A percentile compares a stretch with the other conserved stretches of the same genome.
phyloP scores from a whole-genome alignment of 2,329 filamentous ascomycete genomes.

The Dryadomyces quercivorus region DNA sequence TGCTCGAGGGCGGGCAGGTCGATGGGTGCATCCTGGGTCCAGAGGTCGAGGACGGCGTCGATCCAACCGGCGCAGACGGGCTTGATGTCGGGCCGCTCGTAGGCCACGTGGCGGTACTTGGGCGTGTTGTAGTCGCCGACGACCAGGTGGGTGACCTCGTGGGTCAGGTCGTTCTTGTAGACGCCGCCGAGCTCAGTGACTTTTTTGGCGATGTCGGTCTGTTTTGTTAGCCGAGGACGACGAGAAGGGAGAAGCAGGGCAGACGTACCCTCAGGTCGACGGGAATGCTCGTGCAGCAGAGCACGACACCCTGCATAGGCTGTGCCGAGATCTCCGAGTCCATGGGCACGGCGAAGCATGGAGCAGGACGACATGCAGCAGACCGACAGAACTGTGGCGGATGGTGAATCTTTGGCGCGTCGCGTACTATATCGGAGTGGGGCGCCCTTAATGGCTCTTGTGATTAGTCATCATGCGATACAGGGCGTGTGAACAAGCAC shows the following conservation, averaged over 20 bases:
- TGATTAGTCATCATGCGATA: not conserved
- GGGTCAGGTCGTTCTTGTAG: constrained; percentile 87
- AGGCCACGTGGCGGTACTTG: constrained; percentile 93
- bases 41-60: constrained; percentile 63
- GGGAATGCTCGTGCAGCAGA: constrained; percentile 80
- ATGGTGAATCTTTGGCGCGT: not conserved
- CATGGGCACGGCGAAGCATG: constrained; percentile 13
- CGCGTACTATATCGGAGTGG: not conserved
- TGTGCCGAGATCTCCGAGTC: constrained; percentile 34
- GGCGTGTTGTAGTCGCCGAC: constrained; percentile 80
- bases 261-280: constrained; percentile 37
- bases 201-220: constrained; percentile 40
- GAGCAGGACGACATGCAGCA: not conserved
- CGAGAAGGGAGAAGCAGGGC: constrained; percentile 2
- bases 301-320: constrained; percentile 58
- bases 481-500: no score
- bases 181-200: constrained; percentile 73
- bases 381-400: no score
- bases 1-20: constrained; percentile 59
- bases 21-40: constrained; percentile 68
- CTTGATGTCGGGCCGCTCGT: constrained; percentile 73
- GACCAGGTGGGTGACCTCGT: constrained; percentile 87
- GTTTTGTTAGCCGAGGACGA: not conserved
- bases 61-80: constrained; percentile 78
- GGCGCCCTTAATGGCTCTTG: not conserved